Conservation (phyloP, 1,284 basidiomycete species). For the Leccinum cinnamomeum region DNA sequence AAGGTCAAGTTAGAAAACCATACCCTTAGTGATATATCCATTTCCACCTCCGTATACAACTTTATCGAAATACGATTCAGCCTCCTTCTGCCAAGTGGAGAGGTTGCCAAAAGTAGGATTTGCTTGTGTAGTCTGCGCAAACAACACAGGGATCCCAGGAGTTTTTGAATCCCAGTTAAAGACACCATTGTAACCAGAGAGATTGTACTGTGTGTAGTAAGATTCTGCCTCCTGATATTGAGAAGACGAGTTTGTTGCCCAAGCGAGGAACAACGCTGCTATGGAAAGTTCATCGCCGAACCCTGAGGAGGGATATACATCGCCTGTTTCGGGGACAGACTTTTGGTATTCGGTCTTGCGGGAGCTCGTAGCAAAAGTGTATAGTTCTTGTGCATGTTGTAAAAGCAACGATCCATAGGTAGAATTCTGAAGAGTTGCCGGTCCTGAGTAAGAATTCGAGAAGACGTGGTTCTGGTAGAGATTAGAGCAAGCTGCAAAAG, state of each 20-base stretch:
- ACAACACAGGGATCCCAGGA: slow-evolving; percentile 75
- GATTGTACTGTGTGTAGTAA: slow-evolving; percentile 59
- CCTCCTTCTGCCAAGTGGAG: slow-evolving; percentile 66
- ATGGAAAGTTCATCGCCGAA: slow-evolving; percentile 71
- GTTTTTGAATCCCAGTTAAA: slow-evolving; percentile 92
- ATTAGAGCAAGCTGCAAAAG: slow-evolving; percentile 83
- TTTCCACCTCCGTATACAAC: slow-evolving; percentile 61
- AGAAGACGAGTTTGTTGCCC: slow-evolving; percentile 62
- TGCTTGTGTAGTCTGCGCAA: slow-evolving; percentile 62
- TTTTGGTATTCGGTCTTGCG: slow-evolving; percentile 60
- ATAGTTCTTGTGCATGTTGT: slow-evolving; percentile 73
- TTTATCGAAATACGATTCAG: slow-evolving; percentile 77
- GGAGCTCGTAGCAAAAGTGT: slow-evolving; percentile 68
- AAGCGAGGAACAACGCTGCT: slow-evolving; percentile 75
- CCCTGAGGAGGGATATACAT: slow-evolving; percentile 72
- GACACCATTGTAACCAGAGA: slow-evolving; percentile 55
- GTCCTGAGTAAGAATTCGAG: slow-evolving; percentile 50
- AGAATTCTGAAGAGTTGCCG: slow-evolving; percentile 70
- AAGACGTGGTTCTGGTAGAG: slow-evolving; percentile 68
- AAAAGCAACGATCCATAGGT: slow-evolving; percentile 72
- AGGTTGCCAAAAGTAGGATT: slow-evolving; percentile 53
- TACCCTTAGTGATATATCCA: slow-evolving; percentile 56
- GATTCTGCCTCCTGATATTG: slow-evolving; percentile 66
- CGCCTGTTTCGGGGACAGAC: slow-evolving; percentile 61
- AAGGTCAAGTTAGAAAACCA: slow-evolving; percentile 12